Percentiles rank a stretch among this genome's conserved stretches.
These are phyloP conservation scores for Thermochaetoides thermophila DNA, from an alignment of 495 filamentous ascomycete species.

Conservation along the genomic window DNA sequence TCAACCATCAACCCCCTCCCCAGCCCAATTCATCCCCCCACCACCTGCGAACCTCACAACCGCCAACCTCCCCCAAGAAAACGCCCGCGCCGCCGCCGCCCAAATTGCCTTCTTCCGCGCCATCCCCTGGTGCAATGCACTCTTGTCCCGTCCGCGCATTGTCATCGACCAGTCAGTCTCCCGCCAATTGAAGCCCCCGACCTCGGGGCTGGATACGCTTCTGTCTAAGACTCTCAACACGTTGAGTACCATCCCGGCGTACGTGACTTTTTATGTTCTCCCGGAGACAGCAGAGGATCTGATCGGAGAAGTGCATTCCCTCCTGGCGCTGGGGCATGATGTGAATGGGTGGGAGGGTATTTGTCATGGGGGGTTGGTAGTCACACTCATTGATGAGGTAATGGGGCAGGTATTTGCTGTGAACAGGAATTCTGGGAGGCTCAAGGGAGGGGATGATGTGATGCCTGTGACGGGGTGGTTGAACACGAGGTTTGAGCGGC, in stretches of 20 bases:
- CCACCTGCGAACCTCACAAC: too few relatives aligned
- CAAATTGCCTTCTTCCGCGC: conserved; percentile 33
- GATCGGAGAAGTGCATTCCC: conserved; percentile 27
- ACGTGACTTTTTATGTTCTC: conserved; percentile 30
- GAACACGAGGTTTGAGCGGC: conserved; percentile 39
- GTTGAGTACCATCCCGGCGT: conserved; percentile 32
- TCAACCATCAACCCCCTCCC: neutral
- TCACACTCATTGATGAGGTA: conserved; percentile 40
- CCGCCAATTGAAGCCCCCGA: conserved; percentile 26
- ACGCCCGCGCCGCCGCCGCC: conserved; percentile 1
- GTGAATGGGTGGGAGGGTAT: conserved; percentile 44
- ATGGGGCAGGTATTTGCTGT: conserved; percentile 35
- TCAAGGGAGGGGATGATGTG: conserved; percentile 2
- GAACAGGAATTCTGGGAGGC: conserved; percentile 24
- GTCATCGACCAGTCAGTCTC: conserved; percentile 17
- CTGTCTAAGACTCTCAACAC: conserved; percentile 41
- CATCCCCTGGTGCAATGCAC: conserved; percentile 43
- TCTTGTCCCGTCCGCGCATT: conserved; percentile 26
- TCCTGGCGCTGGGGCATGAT: conserved; percentile 38
- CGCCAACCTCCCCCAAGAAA: too few relatives aligned
- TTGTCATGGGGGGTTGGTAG: conserved; percentile 46
- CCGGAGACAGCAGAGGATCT: conserved; percentile 6
- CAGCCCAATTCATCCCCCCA: too few relatives aligned
- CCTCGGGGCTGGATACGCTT: conserved; percentile 41
- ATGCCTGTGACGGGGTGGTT: conserved; percentile 40